These are phyloP conservation scores for Cicer cuneatum DNA, from an alignment of 306 rosid species.

Conservation along the genomic window DNA sequence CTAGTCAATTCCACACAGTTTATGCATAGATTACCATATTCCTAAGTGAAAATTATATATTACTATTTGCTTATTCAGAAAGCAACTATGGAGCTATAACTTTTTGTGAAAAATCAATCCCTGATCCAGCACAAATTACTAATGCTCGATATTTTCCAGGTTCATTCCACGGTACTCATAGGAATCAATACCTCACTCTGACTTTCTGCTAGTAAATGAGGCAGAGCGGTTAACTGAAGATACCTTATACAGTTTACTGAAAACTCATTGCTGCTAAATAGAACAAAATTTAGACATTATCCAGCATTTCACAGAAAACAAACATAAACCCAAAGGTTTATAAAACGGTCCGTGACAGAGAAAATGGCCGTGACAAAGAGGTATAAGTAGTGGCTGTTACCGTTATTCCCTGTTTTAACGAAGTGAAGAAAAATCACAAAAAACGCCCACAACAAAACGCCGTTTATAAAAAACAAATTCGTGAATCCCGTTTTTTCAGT, in stretches of 20 bases:
- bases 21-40: slow-evolving; percentile 3
- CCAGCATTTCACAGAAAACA: background rate
- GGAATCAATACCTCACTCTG: slow-evolving; percentile 1
- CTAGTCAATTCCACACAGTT: slow-evolving; percentile 10
- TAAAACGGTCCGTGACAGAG: no score
- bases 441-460: no score
- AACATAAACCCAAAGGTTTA: background rate
- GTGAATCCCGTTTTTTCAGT: no score
- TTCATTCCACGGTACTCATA: background rate
- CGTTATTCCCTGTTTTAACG: no score
- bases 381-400: no score
- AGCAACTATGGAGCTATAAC: background rate
- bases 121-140: background rate
- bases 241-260: background rate
- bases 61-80: slow-evolving; percentile 14
- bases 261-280: background rate
- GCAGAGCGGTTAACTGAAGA: no score
- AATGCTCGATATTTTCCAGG: background rate
- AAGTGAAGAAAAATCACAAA: no score
- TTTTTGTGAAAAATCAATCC: slow-evolving; percentile 23
- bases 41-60: background rate
- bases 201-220: background rate
- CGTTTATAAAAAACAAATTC: no score
- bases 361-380: no score
- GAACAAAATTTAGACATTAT: background rate